Base-by-base conservation (phyloP, 2,329 filamentous ascomycete genomes). In the Purpureocillium takamizusanense region DNA sequence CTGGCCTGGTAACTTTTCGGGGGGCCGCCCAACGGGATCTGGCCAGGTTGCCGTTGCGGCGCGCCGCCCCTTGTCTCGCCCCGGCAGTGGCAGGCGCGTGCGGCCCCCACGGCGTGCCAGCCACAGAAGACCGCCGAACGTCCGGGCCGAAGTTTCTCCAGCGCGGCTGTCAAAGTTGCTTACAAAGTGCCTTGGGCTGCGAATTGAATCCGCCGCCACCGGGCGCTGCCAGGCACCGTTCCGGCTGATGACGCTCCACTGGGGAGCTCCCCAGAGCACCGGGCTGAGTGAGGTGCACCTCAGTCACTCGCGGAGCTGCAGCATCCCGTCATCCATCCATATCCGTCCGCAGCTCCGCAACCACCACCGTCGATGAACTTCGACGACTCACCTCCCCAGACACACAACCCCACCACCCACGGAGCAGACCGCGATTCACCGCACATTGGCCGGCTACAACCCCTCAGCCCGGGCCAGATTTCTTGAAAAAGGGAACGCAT, bases 91-190 rank as follows among this genome's bases (percentile, higher is more conserved):
- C 21, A 25, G 21, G 21, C 10, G 21, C n/a, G n/a, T n/a, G n/a
- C n/a, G n/a, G n/a, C n/a, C n/a, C n/a, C n/a, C 18, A 14, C 18
- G 23, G 21, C 34, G n/a, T 14, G 28, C 16, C 30, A 9, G 21
- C 18, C 30, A 12, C 30, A 16, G 15, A 16, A 13, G 25, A 5
- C 5, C 6, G 21, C 10, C 10, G 21, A 5, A 25, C 6, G 21
- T 25, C 32, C 37, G 44, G 44, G 27, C 42, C 42, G 38, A 45
- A 33, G 31, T 42, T 46, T 45, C 38, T 46, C 40, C 44, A 27
- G 31, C 28, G 4, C 2, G 1, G 14, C 35, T n/a, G n/a, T n/a
- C n/a, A n/a, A n/a, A n/a, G n/a, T n/a, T n/a, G n/a, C n/a, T n/a
- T n/a, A n/a, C n/a, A n/a, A n/a, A n/a, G n/a, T n/a, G n/a, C n/a